Evolutionary conservation across 768 basidiomycete genomes (phyloP).

Genomic region (Hypholoma sublateritium): DNA sequence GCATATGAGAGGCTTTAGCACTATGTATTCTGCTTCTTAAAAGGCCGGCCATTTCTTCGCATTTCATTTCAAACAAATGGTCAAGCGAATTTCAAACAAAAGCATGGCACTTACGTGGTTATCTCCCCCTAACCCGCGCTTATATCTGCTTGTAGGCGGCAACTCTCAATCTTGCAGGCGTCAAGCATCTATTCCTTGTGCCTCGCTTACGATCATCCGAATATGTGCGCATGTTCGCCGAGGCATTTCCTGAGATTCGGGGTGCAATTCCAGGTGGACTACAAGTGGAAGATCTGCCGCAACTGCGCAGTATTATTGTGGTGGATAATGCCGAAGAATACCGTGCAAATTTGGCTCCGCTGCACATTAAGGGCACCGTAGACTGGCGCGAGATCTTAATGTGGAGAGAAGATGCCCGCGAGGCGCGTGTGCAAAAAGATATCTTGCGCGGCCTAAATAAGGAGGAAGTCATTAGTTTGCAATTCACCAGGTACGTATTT

Average conservation of each 20-base stretch:
- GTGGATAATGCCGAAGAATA: constrained; percentile 57
- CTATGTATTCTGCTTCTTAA: too few species aligned
- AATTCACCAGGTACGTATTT: constrained; percentile 72
- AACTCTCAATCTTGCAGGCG: constrained; percentile 62
- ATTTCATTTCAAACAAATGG: too few species aligned
- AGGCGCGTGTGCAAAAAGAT: constrained; percentile 43
- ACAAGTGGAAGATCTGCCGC: constrained; percentile 56
- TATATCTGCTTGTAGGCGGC: constrained; percentile 41
- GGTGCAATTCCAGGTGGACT: constrained; percentile 52
- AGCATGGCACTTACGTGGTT: neutral
- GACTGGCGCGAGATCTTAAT: constrained; percentile 75
- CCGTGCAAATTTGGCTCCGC: constrained; percentile 34
- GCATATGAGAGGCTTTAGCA: too few species aligned
- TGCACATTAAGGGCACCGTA: constrained; percentile 48
- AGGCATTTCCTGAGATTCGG: constrained; percentile 56
- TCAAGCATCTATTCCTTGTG: constrained; percentile 70
- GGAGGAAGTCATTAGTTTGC: constrained; percentile 78
- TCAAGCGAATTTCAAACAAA: too few species aligned
- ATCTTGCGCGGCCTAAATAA: constrained; percentile 41
- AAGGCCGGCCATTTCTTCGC: too few species aligned
- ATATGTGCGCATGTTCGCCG: constrained; percentile 60
- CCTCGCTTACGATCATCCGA: constrained; percentile 65
- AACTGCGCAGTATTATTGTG: constrained; percentile 62
- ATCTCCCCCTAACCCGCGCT: neutral
- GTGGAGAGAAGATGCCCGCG: constrained; percentile 57